phyloP scores from a whole-genome alignment of 1,284 basidiomycete species.

The Coriolopsis trogii region DNA sequence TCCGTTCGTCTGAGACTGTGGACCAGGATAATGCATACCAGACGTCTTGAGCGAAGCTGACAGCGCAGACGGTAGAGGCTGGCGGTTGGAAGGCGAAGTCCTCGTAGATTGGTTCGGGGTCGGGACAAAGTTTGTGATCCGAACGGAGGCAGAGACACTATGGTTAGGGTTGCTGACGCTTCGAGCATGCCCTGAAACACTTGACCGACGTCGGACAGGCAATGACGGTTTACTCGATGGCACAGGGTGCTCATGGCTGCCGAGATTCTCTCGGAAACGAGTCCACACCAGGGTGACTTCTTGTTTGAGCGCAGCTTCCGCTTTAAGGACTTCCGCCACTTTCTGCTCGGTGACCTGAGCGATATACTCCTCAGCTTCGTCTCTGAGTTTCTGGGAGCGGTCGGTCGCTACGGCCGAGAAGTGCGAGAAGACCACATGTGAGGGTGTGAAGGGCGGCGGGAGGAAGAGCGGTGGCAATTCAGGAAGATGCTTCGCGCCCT shows the following conservation, averaged over 20 bases:
- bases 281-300: constrained; percentile 69
- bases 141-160: constrained; percentile 38
- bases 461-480: constrained; percentile 58
- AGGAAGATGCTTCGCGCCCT: constrained; percentile 32
- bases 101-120: constrained; percentile 41
- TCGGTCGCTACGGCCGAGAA: constrained; percentile 60
- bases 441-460: constrained; percentile 76
- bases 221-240: background rate
- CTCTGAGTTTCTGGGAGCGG: constrained; percentile 57
- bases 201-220: constrained; percentile 13
- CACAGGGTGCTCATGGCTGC: constrained; percentile 46
- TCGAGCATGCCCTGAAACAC: constrained; percentile 14
- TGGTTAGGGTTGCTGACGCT: constrained; percentile 12
- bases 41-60: constrained; percentile 70
- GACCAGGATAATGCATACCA: constrained; percentile 56
- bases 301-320: constrained; percentile 55
- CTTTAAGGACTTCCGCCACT: constrained; percentile 55
- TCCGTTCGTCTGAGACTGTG: constrained; percentile 22
- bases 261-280: constrained; percentile 54
- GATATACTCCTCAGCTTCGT: constrained; percentile 61
- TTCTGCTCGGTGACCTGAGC: constrained; percentile 57
- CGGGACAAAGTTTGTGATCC: constrained; percentile 61
- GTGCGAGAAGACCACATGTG: constrained; percentile 70
- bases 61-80: constrained; percentile 57
- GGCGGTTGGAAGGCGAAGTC: constrained; percentile 38